Percentiles rank a stretch among this genome's conserved stretches.
phyloP scores from a whole-genome alignment of 2,329 filamentous ascomycete genomes.

The Neoarthrinium moseri region DNA sequence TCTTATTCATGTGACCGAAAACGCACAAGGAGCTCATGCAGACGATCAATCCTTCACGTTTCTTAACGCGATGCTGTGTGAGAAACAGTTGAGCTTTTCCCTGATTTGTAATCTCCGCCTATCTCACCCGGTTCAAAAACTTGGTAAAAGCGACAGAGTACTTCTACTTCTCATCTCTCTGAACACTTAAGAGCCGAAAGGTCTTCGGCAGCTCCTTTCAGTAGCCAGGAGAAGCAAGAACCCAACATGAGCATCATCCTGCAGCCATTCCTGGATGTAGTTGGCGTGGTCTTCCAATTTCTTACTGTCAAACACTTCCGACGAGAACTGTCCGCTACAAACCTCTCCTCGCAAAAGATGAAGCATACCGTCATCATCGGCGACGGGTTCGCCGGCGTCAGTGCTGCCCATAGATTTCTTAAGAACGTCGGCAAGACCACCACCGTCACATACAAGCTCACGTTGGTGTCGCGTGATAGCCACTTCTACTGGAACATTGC shows the following conservation, averaged over 20 bases:
- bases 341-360: constrained; percentile 9
- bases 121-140: no score
- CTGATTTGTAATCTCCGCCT: no score
- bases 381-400: constrained; percentile 27
- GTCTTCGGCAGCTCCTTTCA: no score
- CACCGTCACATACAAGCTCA: constrained; percentile 31
- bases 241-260: neutral
- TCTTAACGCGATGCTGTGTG: no score
- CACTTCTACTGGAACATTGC: constrained; percentile 22
- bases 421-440: constrained; percentile 18
- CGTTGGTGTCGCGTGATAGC: constrained; percentile 17
- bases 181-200: no score
- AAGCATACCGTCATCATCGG: constrained; percentile 30
- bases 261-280: neutral
- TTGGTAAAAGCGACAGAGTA: no score
- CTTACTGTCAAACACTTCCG: neutral
- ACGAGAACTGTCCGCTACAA: neutral
- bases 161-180: no score
- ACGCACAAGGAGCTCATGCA: no score
- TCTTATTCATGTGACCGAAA: no score
- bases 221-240: no score
- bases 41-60: no score
- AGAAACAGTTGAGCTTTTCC: no score
- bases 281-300: neutral
- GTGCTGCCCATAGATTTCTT: constrained; percentile 27